These are phyloP conservation scores for Leccinellum albellum DNA, from an alignment of 768 basidiomycete species.

Conservation along the genomic window DNA sequence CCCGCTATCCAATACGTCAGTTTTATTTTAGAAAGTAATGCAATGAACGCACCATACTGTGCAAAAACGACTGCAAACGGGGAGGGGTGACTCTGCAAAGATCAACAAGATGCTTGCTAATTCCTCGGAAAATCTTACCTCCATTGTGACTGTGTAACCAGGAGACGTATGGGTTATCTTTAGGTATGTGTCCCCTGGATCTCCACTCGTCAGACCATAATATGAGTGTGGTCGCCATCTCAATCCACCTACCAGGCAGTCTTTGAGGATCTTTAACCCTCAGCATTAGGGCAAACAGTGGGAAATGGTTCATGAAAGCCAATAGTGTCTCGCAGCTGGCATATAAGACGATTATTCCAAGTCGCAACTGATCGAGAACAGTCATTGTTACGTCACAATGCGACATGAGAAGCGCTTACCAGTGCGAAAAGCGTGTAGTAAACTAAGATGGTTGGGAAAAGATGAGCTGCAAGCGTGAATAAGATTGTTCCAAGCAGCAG, in stretches of 20 bases:
- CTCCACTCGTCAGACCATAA: neutral
- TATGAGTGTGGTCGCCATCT: neutral
- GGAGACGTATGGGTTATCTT: constrained; percentile 23
- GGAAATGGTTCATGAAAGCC: constrained; percentile 88
- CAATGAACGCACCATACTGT: constrained; percentile 45
- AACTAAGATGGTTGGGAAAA: constrained; percentile 80
- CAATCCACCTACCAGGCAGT: constrained; percentile 58
- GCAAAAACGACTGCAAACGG: constrained; percentile 50
- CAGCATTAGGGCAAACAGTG: constrained; percentile 83
- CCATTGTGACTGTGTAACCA: constrained; percentile 18
- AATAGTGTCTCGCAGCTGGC: constrained; percentile 61
- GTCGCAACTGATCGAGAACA: constrained; percentile 40
- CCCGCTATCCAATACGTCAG: constrained; percentile 34
- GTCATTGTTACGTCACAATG: neutral
- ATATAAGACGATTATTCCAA: constrained; percentile 55
- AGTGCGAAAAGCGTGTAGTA: constrained; percentile 82
- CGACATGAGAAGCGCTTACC: constrained; percentile 33
- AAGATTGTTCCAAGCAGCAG: constrained; percentile 91
- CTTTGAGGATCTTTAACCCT: constrained; percentile 79
- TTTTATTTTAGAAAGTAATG: neutral
- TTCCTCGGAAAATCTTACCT: constrained; percentile 9
- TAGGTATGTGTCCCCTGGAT: constrained; percentile 28
- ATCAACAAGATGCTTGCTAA: neutral
- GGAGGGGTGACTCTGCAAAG: constrained; percentile 49
- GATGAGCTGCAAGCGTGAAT: constrained; percentile 76